Evolutionary conservation across 2,329 filamentous ascomycete genomes (phyloP), one percentile per base, ranked within the genome.

Genomic region (Pezicula carpinea): DNA sequence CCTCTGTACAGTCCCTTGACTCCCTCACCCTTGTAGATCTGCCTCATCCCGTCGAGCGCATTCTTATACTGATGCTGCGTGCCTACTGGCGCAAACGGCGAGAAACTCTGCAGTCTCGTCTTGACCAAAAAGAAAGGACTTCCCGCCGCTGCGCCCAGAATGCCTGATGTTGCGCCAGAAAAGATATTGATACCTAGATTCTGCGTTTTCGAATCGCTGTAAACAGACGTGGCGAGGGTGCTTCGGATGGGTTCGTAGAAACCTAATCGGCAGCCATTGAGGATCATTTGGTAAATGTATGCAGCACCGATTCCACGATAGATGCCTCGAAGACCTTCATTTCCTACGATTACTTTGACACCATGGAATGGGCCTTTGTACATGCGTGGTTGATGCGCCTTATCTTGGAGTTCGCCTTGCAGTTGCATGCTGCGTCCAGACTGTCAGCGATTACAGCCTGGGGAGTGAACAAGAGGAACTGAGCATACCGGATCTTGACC

Each of bases 61-160:
- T 91, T 92, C 56, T 79, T 81, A 70, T 99, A 99, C 55, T 83
- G 76, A 69, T 99, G 93, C 65, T 99, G 93, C n/a, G 93, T 97
- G 46, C 93, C 93, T 36, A 97, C 91, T 3, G 93, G 93, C 11
- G 93, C 77, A 68, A 91, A 93, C 4, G 91, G 88, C 32, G 90
- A 96, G 73, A 80, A 97, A 57, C 89, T 96, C 69, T 99, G 93
- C 48, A 99, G 75, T 36, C 93, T 82, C 3, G 93, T 99, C 76
- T 99, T 99, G 66, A 97, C 87, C 46, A 99, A 81, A 77, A 99
- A 99, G 70, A 99, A 97, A 2, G 93, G 93, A 45, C 89, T 95
- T 33, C 92, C 93, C 18, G 87, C 86, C n/a, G 87, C 87, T 7
- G 92, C 93, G 55, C 93, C 93, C 48, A 99, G 79, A 53, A 99